A percentile compares a stretch with the other conserved stretches of the same genome.
Conservation (phyloP, 2,329 filamentous ascomycete species). For the Ceratocystis cubensis region DNA sequence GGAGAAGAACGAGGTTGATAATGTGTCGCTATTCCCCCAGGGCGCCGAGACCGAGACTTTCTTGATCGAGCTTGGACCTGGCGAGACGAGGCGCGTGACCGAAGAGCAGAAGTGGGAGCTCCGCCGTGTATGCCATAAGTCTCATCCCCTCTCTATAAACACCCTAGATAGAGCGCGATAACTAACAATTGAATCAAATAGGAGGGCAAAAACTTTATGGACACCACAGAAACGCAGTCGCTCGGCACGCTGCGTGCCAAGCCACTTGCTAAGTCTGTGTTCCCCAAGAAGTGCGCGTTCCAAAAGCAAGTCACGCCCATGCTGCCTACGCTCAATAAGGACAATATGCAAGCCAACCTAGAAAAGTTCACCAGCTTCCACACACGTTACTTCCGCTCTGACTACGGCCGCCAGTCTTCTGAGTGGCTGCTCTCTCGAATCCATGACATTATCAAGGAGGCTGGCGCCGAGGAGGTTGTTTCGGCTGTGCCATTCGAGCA, state of each 20-base stretch:
- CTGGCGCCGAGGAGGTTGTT: conserved; percentile 56
- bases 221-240: conserved; percentile 67
- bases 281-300: conserved; percentile 52
- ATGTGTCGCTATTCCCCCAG: conserved; percentile 37
- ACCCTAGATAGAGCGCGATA: no score
- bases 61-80: conserved; percentile 74
- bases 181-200: conserved; percentile 28
- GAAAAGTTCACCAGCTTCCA: conserved; percentile 68
- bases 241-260: conserved; percentile 31
- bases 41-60: conserved; percentile 41
- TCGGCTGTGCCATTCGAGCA: conserved; percentile 64
- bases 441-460: conserved; percentile 54
- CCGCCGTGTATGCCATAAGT: conserved; percentile 49
- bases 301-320: conserved; percentile 56
- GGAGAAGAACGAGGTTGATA: conserved; percentile 35
- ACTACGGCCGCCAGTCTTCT: conserved; percentile 70
- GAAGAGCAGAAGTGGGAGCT: conserved; percentile 94
- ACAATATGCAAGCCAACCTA: conserved; percentile 64
- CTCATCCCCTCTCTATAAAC: not conserved
- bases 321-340: conserved; percentile 56
- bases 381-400: conserved; percentile 69
- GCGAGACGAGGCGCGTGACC: conserved; percentile 72
- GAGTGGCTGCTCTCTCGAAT: conserved; percentile 75
- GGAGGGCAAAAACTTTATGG: conserved; percentile 83
- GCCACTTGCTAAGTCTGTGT: conserved; percentile 36